Evolutionary conservation across 2,329 filamentous ascomycete species (phyloP).

Genomic region (Penicillium sp.): DNA sequence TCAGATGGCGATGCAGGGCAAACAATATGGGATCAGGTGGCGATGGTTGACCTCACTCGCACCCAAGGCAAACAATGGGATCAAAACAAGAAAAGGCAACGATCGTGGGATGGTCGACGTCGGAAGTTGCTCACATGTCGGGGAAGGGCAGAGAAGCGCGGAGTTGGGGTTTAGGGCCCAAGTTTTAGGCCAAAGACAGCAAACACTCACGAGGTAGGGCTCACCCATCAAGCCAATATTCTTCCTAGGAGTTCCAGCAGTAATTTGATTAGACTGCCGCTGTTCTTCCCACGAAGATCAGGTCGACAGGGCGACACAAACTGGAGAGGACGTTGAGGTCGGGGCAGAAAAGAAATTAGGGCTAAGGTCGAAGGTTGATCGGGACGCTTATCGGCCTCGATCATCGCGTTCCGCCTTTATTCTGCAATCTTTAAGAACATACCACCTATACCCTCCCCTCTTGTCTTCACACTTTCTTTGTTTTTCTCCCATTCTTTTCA

Average conservation of each 20-base stretch:
- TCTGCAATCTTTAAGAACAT: conserved; percentile 29
- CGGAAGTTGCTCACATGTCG: conserved; percentile 21
- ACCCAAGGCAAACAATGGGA: background rate
- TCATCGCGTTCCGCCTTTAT: conserved; percentile 30
- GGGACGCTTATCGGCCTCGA: conserved; percentile 36
- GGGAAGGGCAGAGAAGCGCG: conserved; percentile 21
- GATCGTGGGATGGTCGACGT: conserved; percentile 22
- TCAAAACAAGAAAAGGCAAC: conserved; percentile 1
- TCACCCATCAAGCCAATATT: conserved; percentile 2
- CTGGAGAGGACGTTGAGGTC: conserved; percentile 24
- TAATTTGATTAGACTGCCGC: background rate
- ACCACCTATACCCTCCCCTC: conserved; percentile 17
- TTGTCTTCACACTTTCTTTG: conserved; percentile 13
- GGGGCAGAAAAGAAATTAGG: conserved; percentile 46
- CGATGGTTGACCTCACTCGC: background rate
- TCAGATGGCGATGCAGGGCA: background rate
- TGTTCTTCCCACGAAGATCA: conserved; percentile 1
- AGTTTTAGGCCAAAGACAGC: conserved; percentile 2
- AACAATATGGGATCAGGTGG: background rate
- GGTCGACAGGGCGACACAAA: conserved; percentile 1
- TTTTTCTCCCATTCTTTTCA: conserved; percentile 23
- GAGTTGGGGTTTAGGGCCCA: conserved; percentile 25
- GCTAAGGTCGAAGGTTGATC: conserved; percentile 40
- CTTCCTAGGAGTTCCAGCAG: background rate
- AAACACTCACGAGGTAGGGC: conserved; percentile 18